phyloP scores from a whole-genome alignment of 176 grass and related monocot genomes.

The Aegilops speltoides region DNA sequence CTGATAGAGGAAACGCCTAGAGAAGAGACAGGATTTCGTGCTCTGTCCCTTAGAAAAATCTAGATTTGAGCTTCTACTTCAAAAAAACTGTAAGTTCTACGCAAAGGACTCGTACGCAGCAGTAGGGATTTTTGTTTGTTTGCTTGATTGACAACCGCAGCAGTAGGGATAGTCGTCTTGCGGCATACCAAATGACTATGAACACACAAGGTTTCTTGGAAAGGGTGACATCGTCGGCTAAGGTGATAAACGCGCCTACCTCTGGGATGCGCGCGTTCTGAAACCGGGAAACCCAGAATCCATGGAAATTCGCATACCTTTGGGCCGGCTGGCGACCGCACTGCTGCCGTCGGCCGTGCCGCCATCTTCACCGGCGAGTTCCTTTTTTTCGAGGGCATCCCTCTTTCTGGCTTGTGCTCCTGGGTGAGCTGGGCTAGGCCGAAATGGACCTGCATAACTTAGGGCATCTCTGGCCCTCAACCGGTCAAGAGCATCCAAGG shows the following conservation, averaged over 20 bases:
- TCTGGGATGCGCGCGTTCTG: not conserved
- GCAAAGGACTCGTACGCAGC: not conserved
- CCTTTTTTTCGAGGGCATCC: no score
- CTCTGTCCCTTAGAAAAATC: no score
- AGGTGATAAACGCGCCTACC: not conserved
- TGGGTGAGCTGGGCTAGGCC: no score
- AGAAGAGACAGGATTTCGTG: not conserved
- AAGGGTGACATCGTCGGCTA: not conserved
- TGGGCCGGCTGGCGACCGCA: no score
- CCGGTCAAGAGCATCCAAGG: no score
- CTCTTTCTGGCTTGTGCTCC: no score
- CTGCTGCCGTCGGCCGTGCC: no score
- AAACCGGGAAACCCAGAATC: not conserved
- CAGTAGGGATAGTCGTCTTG: not conserved
- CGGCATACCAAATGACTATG: not conserved
- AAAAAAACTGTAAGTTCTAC: not conserved
- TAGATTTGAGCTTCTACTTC: not conserved
- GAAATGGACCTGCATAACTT: no score
- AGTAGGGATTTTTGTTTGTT: no score
- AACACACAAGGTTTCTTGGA: not conserved
- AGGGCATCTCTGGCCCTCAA: no score
- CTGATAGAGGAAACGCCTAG: not conserved
- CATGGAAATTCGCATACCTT: not conserved
- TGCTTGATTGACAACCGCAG: no score
- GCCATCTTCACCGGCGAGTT: no score